These are phyloP conservation scores for Hymenoscyphus fructigenus DNA, from an alignment of 2,329 filamentous ascomycete genomes.

Conservation along the genomic window DNA sequence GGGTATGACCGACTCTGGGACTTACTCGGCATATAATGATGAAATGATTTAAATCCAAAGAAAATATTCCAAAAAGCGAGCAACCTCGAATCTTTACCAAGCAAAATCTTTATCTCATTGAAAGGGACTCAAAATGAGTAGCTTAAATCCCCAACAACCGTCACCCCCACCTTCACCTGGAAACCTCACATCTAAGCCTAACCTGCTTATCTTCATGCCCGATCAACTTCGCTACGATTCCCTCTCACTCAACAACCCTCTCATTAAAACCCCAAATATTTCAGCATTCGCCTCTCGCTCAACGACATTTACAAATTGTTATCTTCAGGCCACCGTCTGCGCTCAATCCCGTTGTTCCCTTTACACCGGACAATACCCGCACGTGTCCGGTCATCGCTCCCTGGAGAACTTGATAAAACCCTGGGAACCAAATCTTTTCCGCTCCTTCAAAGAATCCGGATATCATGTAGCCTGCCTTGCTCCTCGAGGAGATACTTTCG, in stretches of 20 bases:
- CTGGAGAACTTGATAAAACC: slow-evolving; percentile 49
- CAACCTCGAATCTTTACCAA: too few species aligned
- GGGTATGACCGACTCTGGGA: too few species aligned
- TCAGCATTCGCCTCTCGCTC: slow-evolving; percentile 42
- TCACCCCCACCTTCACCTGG: too few species aligned
- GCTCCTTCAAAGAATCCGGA: slow-evolving; percentile 43
- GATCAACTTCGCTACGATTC: slow-evolving; percentile 49
- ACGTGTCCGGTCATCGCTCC: slow-evolving; percentile 46
- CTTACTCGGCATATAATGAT: too few species aligned
- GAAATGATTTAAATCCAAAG: too few species aligned
- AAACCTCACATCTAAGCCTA: slow-evolving; percentile 27
- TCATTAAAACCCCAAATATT: slow-evolving; percentile 43
- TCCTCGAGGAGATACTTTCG: slow-evolving; percentile 44
- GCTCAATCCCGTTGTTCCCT: slow-evolving; percentile 48
- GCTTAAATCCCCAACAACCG: too few species aligned
- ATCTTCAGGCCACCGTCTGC: slow-evolving; percentile 47
- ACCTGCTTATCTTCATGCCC: slow-evolving; percentile 48
- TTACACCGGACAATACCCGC: slow-evolving; percentile 48
- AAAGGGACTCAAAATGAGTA: too few species aligned
- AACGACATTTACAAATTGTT: slow-evolving; percentile 47
- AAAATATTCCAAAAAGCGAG: too few species aligned
- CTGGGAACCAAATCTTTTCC: slow-evolving; percentile 49
- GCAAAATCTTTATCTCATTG: too few species aligned
- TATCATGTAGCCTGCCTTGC: slow-evolving; percentile 49
- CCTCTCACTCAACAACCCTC: slow-evolving; percentile 34